phyloP scores from a whole-genome alignment of 306 rosid genomes.

The Rubus idaeus region DNA sequence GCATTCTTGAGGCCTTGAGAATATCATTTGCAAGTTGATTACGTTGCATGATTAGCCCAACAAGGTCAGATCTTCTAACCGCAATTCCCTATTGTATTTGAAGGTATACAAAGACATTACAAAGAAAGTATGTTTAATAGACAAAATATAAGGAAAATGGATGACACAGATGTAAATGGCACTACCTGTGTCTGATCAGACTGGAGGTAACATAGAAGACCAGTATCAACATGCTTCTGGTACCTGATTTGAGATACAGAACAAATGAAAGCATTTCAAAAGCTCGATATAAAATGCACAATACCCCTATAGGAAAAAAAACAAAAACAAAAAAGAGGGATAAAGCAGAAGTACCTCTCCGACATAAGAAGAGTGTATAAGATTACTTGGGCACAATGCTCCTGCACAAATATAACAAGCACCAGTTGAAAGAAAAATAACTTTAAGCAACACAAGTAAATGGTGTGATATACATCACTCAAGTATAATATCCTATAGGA shows the following conservation, averaged over 20 bases:
- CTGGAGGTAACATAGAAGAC: conserved; percentile 87
- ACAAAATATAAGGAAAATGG: conserved; percentile 20
- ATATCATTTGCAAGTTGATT: conserved; percentile 87
- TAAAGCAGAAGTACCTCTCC: conserved; percentile 58
- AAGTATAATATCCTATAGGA: conserved; percentile 25
- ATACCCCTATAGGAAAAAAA: background rate
- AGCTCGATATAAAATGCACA: background rate
- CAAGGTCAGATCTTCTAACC: conserved; percentile 81
- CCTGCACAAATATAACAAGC: conserved; percentile 49
- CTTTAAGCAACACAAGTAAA: conserved; percentile 11
- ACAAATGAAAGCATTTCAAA: conserved; percentile 14
- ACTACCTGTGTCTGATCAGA: conserved; percentile 80
- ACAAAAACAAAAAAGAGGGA: background rate
- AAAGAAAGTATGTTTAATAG: conserved; percentile 4
- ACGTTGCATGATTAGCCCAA: conserved; percentile 84
- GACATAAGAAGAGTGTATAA: conserved; percentile 89
- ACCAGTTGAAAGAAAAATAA: conserved; percentile 26
- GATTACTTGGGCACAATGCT: conserved; percentile 90
- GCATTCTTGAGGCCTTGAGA: conserved; percentile 68
- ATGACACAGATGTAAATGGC: background rate
- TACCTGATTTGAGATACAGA: conserved; percentile 50
- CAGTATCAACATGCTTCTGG: conserved; percentile 65
- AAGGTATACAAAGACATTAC: conserved; percentile 3
- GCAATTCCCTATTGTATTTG: conserved; percentile 57
- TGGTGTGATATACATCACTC: background rate